phyloP scores from a whole-genome alignment of 495 filamentous ascomycete genomes.

The Xylaria acuta region DNA sequence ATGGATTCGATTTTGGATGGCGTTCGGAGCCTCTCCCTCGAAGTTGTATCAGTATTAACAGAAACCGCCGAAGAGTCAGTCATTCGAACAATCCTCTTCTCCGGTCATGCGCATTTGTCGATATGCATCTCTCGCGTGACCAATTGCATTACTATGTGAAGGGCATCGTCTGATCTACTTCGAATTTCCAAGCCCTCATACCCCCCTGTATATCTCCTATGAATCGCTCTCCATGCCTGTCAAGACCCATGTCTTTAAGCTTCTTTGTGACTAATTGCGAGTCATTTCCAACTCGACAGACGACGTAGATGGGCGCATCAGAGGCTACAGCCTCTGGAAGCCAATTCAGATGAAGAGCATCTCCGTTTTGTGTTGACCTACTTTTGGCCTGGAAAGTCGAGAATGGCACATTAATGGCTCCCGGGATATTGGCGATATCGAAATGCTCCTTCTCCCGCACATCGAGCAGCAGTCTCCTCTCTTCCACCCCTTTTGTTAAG shows the following conservation, averaged over 20 bases:
- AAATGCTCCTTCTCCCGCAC: constrained; percentile 86
- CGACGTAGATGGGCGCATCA: constrained; percentile 67
- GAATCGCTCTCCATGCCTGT: constrained; percentile 59
- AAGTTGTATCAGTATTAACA: constrained; percentile 40
- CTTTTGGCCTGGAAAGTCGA: constrained; percentile 56
- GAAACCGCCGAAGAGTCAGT: constrained; percentile 35
- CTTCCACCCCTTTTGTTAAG: constrained; percentile 33
- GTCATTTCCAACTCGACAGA: constrained; percentile 89
- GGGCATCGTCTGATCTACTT: constrained; percentile 77
- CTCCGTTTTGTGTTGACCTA: constrained; percentile 32
- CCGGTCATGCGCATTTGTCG: background rate
- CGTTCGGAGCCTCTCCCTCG: constrained; percentile 42
- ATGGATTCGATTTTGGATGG: constrained; percentile 30
- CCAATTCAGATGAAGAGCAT: constrained; percentile 45
- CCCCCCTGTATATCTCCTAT: constrained; percentile 84
- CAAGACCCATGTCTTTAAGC: constrained; percentile 71
- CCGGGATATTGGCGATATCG: constrained; percentile 74
- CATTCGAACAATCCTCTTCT: constrained; percentile 37
- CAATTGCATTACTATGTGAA: constrained; percentile 45
- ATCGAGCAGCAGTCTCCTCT: constrained; percentile 70
- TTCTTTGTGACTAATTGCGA: constrained; percentile 78
- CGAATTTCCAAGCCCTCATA: constrained; percentile 79
- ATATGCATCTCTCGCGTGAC: constrained; percentile 1
- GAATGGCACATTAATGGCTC: constrained; percentile 80
- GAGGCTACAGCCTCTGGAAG: constrained; percentile 44